A percentile compares a stretch with the other conserved stretches of the same genome.
Evolutionary conservation across 495 filamentous ascomycete species (phyloP).

Genomic region (Aspergillus ellipticus): DNA sequence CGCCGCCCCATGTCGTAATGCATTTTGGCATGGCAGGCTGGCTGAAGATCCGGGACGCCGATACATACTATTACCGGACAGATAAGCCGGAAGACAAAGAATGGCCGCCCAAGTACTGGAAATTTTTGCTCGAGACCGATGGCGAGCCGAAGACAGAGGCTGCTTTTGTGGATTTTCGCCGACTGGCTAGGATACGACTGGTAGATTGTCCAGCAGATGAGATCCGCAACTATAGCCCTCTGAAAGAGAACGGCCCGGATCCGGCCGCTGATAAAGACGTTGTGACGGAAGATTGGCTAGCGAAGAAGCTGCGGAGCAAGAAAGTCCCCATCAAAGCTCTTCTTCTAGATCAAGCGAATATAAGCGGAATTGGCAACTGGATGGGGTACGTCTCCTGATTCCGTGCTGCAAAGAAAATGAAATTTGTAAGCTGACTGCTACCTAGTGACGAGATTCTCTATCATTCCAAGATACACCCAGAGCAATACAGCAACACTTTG

Average conservation of each 20-base stretch:
- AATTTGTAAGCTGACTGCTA: conserved; percentile 13
- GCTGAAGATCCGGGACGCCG: conserved; percentile 76
- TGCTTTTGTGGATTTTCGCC: conserved; percentile 78
- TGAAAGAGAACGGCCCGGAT: conserved; percentile 90
- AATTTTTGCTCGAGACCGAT: conserved; percentile 70
- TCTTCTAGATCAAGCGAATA: conserved; percentile 80
- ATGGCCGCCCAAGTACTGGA: conserved; percentile 92
- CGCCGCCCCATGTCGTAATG: conserved; percentile 82
- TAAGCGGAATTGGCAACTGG: conserved; percentile 96
- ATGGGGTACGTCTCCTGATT: conserved; percentile 60
- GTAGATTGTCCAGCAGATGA: conserved; percentile 73
- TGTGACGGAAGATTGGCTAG: conserved; percentile 69
- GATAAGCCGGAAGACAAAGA: conserved; percentile 54
- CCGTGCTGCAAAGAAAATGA: not conserved
- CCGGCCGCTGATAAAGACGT: conserved; percentile 77
- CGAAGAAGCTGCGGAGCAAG: conserved; percentile 63
- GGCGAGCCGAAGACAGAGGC: conserved; percentile 60
- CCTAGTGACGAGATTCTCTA: conserved; percentile 81
- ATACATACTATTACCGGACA: conserved; percentile 73
- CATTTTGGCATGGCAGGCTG: conserved; percentile 91
- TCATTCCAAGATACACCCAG: conserved; percentile 82
- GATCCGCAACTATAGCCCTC: conserved; percentile 72
- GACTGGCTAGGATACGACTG: conserved; percentile 73
- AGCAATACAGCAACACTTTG: conserved; percentile 86
- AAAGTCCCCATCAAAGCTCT: conserved; percentile 83